Evolutionary conservation across 768 basidiomycete genomes (phyloP).

Genomic region (Boletus sp.): DNA sequence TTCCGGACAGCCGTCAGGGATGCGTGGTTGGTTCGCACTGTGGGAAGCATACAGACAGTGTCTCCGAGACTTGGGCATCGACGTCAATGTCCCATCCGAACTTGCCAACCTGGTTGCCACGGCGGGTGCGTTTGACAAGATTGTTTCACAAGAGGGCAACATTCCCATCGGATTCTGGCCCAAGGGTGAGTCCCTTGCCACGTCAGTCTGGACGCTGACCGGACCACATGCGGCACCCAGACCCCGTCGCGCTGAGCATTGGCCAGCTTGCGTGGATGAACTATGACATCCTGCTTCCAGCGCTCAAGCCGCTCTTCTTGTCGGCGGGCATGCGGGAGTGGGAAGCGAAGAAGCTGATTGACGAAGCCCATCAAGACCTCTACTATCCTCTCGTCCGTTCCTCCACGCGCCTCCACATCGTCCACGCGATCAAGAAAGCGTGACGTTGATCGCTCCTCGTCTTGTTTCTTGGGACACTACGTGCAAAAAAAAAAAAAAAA

Average conservation of each 20-base stretch:
- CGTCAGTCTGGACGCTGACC: conserved; percentile 10
- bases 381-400: conserved; percentile 54
- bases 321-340: conserved; percentile 49
- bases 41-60: conserved; percentile 62
- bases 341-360: conserved; percentile 53
- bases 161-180: conserved; percentile 72
- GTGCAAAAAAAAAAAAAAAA: conserved; percentile 10
- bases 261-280: conserved; percentile 75
- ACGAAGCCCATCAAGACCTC: conserved; percentile 61
- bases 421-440: conserved; percentile 44
- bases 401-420: conserved; percentile 55
- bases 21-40: conserved; percentile 58
- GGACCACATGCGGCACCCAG: conserved; percentile 31
- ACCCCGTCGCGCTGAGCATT: conserved; percentile 55
- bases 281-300: conserved; percentile 61
- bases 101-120: conserved; percentile 47
- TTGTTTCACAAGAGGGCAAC: conserved; percentile 53
- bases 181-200: conserved; percentile 39
- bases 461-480: conserved; percentile 19
- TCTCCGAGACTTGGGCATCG: conserved; percentile 49
- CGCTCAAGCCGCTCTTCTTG: conserved; percentile 58
- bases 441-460: conserved; percentile 1
- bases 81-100: conserved; percentile 55
- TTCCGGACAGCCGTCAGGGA: conserved; percentile 34
- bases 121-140: conserved; percentile 52